A percentile compares a stretch with the other conserved stretches of the same genome.
phyloP scores from a whole-genome alignment of 2,329 filamentous ascomycete species.

The Moelleriella libera region DNA sequence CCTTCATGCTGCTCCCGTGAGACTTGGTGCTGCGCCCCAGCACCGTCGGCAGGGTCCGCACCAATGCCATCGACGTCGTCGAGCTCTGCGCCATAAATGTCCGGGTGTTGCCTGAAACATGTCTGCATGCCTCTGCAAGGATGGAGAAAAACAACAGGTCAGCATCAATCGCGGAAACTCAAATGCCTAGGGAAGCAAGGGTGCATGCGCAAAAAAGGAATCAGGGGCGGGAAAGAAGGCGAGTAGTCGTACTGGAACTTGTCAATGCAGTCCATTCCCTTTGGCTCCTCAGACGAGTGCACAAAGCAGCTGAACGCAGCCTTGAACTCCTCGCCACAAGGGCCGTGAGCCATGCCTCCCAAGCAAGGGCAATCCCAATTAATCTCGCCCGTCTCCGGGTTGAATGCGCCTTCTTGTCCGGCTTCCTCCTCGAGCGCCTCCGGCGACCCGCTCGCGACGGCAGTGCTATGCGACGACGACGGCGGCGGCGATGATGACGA shows the following conservation, averaged over 20 bases:
- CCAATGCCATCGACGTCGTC: constrained; percentile 57
- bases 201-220: too few species aligned
- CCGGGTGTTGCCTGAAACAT: constrained; percentile 86
- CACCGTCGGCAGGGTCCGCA: constrained; percentile 4
- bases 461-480: constrained; percentile 10
- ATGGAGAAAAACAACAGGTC: background rate
- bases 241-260: constrained; percentile 70
- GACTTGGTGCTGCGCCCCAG: too few species aligned
- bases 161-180: constrained; percentile 13
- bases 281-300: constrained; percentile 85
- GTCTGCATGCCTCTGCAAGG: constrained; percentile 82
- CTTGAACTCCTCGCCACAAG: constrained; percentile 91
- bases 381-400: constrained; percentile 97
- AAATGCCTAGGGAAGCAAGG: too few species aligned
- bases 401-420: constrained; percentile 80
- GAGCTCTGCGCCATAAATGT: constrained; percentile 82
- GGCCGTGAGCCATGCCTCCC: constrained; percentile 91
- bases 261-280: constrained; percentile 95
- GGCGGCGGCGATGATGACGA: background rate
- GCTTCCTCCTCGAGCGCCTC: constrained; percentile 65
- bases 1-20: constrained; percentile 1
- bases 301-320: constrained; percentile 97
- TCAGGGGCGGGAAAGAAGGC: background rate
- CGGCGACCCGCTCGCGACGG: constrained; percentile 23
- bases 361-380: constrained; percentile 99